Conservation (phyloP, 2,329 filamentous ascomycete genomes). For the Colletotrichum scovillei region DNA sequence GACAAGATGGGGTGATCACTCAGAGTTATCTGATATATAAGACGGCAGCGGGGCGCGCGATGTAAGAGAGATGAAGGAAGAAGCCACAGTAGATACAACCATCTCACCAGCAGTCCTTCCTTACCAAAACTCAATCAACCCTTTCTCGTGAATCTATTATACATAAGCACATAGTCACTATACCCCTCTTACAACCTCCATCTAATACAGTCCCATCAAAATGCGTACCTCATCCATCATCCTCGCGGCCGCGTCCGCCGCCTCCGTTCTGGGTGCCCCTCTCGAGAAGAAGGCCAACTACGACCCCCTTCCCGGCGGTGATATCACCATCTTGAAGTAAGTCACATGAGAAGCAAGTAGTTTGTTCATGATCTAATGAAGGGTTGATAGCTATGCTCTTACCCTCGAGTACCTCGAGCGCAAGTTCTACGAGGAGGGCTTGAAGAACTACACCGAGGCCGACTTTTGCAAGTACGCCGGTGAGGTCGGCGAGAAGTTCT, state of each 20-base stretch:
- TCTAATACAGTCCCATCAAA: not conserved
- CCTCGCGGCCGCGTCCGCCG: conserved; percentile 19
- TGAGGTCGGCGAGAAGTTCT: conserved; percentile 56
- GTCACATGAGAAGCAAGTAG: not conserved
- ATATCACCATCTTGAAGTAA: conserved; percentile 47
- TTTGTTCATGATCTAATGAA: not conserved
- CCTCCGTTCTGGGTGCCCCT: conserved; percentile 19
- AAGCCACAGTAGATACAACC: not conserved
- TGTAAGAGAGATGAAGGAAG: too few relatives aligned
- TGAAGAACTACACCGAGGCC: conserved; percentile 64
- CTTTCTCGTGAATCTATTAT: not conserved
- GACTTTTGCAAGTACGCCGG: conserved; percentile 66
- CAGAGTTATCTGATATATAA: not conserved
- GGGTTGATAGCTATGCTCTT: conserved; percentile 53
- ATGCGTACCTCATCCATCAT: conserved; percentile 32
- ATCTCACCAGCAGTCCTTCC: conserved; percentile 18
- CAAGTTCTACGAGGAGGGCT: conserved; percentile 70
- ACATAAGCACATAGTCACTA: not conserved
- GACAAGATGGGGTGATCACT: not conserved
- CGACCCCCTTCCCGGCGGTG: conserved; percentile 37
- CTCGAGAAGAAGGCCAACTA: conserved; percentile 36
- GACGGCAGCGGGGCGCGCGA: too few relatives aligned
- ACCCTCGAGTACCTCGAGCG: conserved; percentile 69
- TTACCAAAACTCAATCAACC: not conserved
- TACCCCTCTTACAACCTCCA: not conserved